Evolutionary conservation across 2,329 filamentous ascomycete species (phyloP).

Genomic region (Gyromitra esculenta): DNA sequence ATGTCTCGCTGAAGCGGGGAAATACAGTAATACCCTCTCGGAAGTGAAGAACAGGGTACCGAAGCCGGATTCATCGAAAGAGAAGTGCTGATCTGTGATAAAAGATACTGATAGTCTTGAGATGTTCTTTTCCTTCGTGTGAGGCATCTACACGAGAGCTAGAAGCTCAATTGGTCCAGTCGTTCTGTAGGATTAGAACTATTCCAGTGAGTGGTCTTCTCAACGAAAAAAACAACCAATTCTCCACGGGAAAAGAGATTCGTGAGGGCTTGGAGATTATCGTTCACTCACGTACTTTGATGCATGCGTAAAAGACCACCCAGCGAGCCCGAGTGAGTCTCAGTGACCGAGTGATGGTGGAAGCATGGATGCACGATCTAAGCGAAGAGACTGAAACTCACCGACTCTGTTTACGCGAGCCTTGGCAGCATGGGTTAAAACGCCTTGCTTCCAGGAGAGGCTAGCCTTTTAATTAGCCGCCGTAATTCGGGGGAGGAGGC

Average conservation of each 20-base stretch:
- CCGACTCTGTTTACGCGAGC: slow-evolving; percentile 41
- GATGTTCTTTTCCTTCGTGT: slow-evolving; percentile 2
- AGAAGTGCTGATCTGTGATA: slow-evolving; percentile 6
- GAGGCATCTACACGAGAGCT: slow-evolving; percentile 1
- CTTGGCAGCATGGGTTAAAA: slow-evolving; percentile 48
- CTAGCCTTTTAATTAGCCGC: slow-evolving; percentile 25
- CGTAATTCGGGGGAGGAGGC: slow-evolving; percentile 10
- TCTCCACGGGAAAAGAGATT: not conserved
- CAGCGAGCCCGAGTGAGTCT: slow-evolving; percentile 39
- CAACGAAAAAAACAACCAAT: slow-evolving; percentile 18
- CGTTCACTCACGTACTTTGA: slow-evolving; percentile 3
- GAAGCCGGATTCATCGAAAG: not conserved
- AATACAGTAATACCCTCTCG: not conserved
- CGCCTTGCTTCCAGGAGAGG: slow-evolving; percentile 30
- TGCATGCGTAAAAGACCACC: not conserved
- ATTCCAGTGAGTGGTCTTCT: slow-evolving; percentile 25
- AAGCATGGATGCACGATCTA: slow-evolving; percentile 32
- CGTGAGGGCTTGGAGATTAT: slow-evolving; percentile 13
- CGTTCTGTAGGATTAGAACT: not conserved
- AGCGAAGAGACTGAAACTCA: slow-evolving; percentile 16
- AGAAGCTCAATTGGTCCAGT: slow-evolving; percentile 13
- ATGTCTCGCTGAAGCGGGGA: slow-evolving; percentile 10
- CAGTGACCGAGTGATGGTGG: slow-evolving; percentile 49
- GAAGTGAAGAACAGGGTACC: not conserved
- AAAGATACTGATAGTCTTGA: not conserved